Evolutionary conservation across 2,329 filamentous ascomycete species (phyloP).

Genomic region (Coniochaeta sp.): DNA sequence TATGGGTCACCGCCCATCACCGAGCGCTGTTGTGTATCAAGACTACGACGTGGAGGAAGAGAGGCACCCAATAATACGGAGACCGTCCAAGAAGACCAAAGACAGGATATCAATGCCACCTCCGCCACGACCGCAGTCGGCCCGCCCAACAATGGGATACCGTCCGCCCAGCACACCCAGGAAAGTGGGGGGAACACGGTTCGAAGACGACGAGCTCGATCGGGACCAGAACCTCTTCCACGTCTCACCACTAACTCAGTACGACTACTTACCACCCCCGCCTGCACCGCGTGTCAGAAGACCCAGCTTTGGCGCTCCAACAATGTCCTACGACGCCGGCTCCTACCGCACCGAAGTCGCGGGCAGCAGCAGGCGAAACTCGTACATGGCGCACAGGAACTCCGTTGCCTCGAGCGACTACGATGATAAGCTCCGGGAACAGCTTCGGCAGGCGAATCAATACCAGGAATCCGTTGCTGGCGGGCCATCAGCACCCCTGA

Average conservation of each 20-base stretch:
- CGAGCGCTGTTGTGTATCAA: slow-evolving; percentile 27
- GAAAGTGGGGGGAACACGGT: slow-evolving; percentile 13
- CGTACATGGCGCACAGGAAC: slow-evolving; percentile 28
- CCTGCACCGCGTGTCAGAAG: slow-evolving; percentile 16
- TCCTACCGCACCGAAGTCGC: slow-evolving; percentile 34
- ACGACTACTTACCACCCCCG: slow-evolving; percentile 19
- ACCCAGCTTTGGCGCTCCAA: slow-evolving; percentile 26
- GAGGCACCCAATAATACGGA: slow-evolving; percentile 25
- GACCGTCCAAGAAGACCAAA: slow-evolving; percentile 33
- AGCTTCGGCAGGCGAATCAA: slow-evolving; percentile 31
- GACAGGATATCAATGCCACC: slow-evolving; percentile 44
- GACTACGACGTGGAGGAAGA: slow-evolving; percentile 31
- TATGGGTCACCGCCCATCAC: slow-evolving; percentile 25
- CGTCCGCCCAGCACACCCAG: slow-evolving; percentile 20
- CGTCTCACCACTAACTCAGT: slow-evolving; percentile 25
- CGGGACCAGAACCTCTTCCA: slow-evolving; percentile 28
- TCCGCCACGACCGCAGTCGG: slow-evolving; percentile 27
- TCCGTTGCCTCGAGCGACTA: slow-evolving; percentile 25
- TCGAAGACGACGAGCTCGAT: slow-evolving; percentile 30
- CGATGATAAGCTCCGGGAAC: too few species aligned
- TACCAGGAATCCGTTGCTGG: slow-evolving; percentile 50
- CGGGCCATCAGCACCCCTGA: slow-evolving; percentile 39
- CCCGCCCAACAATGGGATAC: slow-evolving; percentile 18
- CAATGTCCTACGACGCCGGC: slow-evolving; percentile 29
- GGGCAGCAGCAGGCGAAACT: slow-evolving; percentile 28